Base-by-base conservation (phyloP, 192 early-diverging fungal genomes). In the Entomortierella lignicola region DNA sequence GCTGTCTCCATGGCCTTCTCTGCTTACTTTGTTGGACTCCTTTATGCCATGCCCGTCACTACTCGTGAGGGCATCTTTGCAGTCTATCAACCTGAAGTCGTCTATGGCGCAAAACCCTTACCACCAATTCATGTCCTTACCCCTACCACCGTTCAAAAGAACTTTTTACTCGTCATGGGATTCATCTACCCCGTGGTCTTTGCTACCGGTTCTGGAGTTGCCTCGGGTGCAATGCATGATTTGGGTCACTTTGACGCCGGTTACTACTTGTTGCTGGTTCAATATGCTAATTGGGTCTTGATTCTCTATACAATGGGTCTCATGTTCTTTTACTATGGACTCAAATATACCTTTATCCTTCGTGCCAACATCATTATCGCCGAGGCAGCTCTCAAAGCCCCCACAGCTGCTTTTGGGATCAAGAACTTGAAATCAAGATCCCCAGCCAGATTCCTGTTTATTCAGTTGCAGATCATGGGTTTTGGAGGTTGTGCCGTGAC, bases 11-110 rank as follows among this genome's bases (percentile, higher is more conserved):
- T 69, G 31, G 66, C 34, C 10, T 69, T 64, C 61, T 57, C 61
- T 17, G 50, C 66, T 1, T 79, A 79, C 52, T 79, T 79, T 70
- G 75, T 70, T 2, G 75, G 75, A 17, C 50, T 79, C 2, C 51
- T 79, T 1, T 79, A 79, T 52, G 75, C 75, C n/a, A 79, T 79
- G 75, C 75, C 75, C 6, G 75, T 79, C 15, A 79, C 75, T n/a
- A 70, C 67, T 8, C 61, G 75, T 18, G 56, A 79, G 52, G 75
- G 75, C 1, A 79, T 79, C 63, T 79, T 79, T 60, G 75, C 75
- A 8, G 75, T 79, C 25, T 79, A 79, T 31, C 62, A 79, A 12
- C 75, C 75, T 1, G 75, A 79, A 43, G 68, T 60, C 11, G 57
- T 55, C 21, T 69, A 39, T 41, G 75, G 75, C 1, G 8, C 54